Conservation (phyloP, 202 grass and related monocot species). For the Musa balbisiana region DNA sequence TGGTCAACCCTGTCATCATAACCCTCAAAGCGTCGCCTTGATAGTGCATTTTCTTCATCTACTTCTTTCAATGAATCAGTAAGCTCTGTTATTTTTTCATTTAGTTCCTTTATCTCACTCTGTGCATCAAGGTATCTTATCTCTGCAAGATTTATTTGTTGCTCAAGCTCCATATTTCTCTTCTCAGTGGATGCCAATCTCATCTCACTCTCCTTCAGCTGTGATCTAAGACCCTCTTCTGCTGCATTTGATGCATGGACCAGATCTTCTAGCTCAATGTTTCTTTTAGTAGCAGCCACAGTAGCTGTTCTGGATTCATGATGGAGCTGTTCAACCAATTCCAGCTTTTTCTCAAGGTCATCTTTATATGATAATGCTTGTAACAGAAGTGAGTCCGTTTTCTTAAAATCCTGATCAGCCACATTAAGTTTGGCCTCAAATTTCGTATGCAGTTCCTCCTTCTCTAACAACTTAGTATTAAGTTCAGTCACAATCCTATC, state of each 20-base stretch:
- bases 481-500: conserved; percentile 37
- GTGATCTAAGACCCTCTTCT: conserved; percentile 49
- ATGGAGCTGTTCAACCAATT: conserved; percentile 52
- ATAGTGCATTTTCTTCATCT: conserved; percentile 57
- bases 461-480: conserved; percentile 51
- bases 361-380: conserved; percentile 62
- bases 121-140: conserved; percentile 35
- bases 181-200: conserved; percentile 39
- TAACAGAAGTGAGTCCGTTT: conserved; percentile 46
- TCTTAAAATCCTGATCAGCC: conserved; percentile 47
- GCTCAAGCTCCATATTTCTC: conserved; percentile 43
- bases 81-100: conserved; percentile 38
- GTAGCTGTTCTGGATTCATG: conserved; percentile 41
- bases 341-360: conserved; percentile 52
- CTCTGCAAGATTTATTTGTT: conserved; percentile 36
- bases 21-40: conserved; percentile 29
- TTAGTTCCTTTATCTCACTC: conserved; percentile 42
- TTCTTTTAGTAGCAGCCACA: conserved; percentile 48
- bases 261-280: conserved; percentile 55
- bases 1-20: conserved; percentile 28
- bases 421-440: conserved; percentile 30
- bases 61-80: conserved; percentile 30
- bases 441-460: conserved; percentile 32
- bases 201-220: conserved; percentile 44
- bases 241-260: conserved; percentile 40